phyloP scores from a whole-genome alignment of 164 flowering plant genomes.

The Sextonia rubra region DNA sequence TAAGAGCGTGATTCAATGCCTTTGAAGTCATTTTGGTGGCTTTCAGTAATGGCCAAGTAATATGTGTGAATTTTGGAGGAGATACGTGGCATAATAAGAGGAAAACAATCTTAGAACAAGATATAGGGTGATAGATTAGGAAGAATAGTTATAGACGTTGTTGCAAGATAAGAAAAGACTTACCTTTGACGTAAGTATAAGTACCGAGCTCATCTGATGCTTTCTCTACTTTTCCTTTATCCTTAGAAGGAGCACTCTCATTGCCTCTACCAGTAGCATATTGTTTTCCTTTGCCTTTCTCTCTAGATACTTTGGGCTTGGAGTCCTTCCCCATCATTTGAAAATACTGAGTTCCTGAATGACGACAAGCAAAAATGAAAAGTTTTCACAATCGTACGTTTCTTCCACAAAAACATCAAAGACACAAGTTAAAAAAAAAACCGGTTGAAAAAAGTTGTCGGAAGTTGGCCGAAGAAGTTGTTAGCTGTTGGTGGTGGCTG shows the following conservation, averaged over 20 bases:
- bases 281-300: conserved; percentile 88
- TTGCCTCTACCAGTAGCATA: conserved; percentile 62
- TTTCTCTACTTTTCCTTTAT: conserved; percentile 83
- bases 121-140: too few relatives aligned
- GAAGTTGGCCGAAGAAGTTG: too few relatives aligned
- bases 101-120: too few relatives aligned
- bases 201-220: conserved; percentile 86
- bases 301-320: conserved; percentile 53
- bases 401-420: too few relatives aligned
- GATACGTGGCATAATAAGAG: too few relatives aligned
- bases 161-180: not conserved
- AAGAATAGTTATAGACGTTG: not conserved
- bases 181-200: conserved; percentile 95
- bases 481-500: too few relatives aligned
- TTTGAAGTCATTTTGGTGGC: too few relatives aligned
- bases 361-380: not conserved
- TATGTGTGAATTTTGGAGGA: too few relatives aligned
- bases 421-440: not conserved
- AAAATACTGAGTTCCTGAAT: not conserved
- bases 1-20: too few relatives aligned
- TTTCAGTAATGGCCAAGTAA: too few relatives aligned
- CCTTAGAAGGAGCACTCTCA: conserved; percentile 67
- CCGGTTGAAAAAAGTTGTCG: too few relatives aligned
- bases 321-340: conserved; percentile 68
- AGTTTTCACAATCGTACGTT: not conserved